Evolutionary conservation across 2,329 filamentous ascomycete species (phyloP).

Genomic region (Trichoderma sp.): DNA sequence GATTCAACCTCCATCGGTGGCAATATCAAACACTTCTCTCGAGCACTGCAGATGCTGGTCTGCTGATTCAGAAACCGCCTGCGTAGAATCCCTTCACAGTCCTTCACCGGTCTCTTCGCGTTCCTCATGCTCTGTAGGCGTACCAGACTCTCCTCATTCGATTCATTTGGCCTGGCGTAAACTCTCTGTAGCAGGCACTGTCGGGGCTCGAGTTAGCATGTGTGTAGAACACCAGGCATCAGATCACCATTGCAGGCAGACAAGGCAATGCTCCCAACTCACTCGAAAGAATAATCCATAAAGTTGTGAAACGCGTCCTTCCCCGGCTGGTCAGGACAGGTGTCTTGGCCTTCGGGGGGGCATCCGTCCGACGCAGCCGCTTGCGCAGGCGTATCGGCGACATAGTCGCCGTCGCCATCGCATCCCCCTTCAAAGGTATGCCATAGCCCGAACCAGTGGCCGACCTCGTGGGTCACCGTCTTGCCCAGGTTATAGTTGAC

Average conservation of each 20-base stretch:
- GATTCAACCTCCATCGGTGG: no score
- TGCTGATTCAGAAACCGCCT: no score
- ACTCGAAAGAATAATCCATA: constrained; percentile 36
- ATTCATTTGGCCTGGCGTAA: constrained; percentile 29
- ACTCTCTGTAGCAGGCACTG: constrained; percentile 29
- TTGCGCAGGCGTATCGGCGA: constrained; percentile 45
- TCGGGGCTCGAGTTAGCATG: background rate
- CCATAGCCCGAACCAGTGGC: constrained; percentile 50
- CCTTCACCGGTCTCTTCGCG: no score
- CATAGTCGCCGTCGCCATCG: constrained; percentile 39
- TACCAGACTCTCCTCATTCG: constrained; percentile 29
- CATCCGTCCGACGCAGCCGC: constrained; percentile 37
- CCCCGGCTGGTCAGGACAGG: constrained; percentile 35
- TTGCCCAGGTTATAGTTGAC: constrained; percentile 38
- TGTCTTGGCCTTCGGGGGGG: constrained; percentile 35
- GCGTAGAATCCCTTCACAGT: no score
- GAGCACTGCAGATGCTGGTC: no score
- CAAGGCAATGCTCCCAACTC: background rate
- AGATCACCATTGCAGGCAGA: no score
- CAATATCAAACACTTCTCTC: no score
- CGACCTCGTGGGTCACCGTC: constrained; percentile 43
- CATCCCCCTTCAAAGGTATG: constrained; percentile 48
- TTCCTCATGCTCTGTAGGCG: background rate
- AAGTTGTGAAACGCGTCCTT: constrained; percentile 38
- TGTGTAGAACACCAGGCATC: background rate